phyloP scores from a whole-genome alignment of 2,329 filamentous ascomycete species.

The Cadophora sp. region DNA sequence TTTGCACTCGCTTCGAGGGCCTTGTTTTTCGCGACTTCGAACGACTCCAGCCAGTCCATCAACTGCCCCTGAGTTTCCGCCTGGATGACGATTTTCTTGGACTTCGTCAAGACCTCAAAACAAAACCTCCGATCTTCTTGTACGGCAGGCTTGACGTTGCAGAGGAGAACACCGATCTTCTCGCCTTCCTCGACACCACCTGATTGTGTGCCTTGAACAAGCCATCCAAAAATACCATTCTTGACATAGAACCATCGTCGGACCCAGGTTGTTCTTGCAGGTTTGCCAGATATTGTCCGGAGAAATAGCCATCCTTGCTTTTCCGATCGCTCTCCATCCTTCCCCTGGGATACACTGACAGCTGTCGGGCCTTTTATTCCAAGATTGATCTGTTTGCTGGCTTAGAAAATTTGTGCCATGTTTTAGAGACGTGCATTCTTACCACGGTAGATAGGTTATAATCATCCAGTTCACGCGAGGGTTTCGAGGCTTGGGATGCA shows the following conservation, averaged over 20 bases:
- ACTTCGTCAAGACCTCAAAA: slow-evolving; percentile 98
- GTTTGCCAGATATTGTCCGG: slow-evolving; percentile 83
- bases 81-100: slow-evolving; percentile 85
- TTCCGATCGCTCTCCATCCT: slow-evolving; percentile 61
- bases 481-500: slow-evolving; percentile 73
- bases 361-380: slow-evolving; percentile 72
- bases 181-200: slow-evolving; percentile 94
- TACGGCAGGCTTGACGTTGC: slow-evolving; percentile 88
- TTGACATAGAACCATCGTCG: slow-evolving; percentile 96
- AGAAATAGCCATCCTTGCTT: slow-evolving; percentile 97
- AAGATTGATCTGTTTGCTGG: slow-evolving; percentile 63
- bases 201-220: slow-evolving; percentile 80
- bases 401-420: neutral
- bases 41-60: slow-evolving; percentile 93
- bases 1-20: slow-evolving; percentile 78
- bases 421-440: neutral
- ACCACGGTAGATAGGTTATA: slow-evolving; percentile 88
- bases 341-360: slow-evolving; percentile 56
- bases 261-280: slow-evolving; percentile 87
- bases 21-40: slow-evolving; percentile 92
- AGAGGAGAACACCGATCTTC: slow-evolving; percentile 92
- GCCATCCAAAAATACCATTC: slow-evolving; percentile 94
- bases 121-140: slow-evolving; percentile 95
- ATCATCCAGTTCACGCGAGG: slow-evolving; percentile 90
- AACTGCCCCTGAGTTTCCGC: slow-evolving; percentile 91